Base-by-base conservation (phyloP, 257 asterid species). In the Salvia miltiorrhiza region DNA sequence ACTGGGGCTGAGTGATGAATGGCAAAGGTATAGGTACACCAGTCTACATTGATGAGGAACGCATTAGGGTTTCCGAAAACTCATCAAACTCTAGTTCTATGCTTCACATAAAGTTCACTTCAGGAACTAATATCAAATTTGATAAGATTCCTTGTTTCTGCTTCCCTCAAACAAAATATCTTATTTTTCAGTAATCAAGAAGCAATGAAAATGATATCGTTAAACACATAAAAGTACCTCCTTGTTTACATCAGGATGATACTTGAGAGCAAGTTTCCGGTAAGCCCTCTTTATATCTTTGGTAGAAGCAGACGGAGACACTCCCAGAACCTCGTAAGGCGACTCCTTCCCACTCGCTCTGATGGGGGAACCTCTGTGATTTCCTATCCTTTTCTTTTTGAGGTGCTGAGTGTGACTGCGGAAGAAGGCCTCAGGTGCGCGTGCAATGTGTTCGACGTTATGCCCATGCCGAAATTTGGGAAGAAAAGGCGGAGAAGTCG, bases 201-300 rank as follows among this genome's bases (percentile, higher is more conserved):
- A 12, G 33, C 19, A 0, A 11, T 5, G n/a, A n/a, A n/a, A n/a
- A n/a, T n/a, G n/a, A n/a, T n/a, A 69, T n/a, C 17, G 26, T 7
- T 41, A 40, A 47, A 69, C 43, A 4, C 6, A 21, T 73, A 84
- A 56, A 9, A 2, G 20, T 78, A 90, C 98, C 94, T 85, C 84
- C 79, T 94, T 94, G 74, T 90, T 94, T 13, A 90, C 97, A 86
- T 94, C 96, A 19, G 97, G 97, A 61, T 94, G 97, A 75, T 84
- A 89, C 85, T 94, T 87, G 1, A 94, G 89, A 75, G 97, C 99
- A 60, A 90, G 92, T 84, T 76, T 90, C 9, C 99, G 83, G 69
- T 90, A 90, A 35, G 97, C 96, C 84, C 93, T 83, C 69, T 90
- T 94, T 78, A 94, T 89, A 21, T 94, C 96, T 50, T 86, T 63